Evolutionary conservation across 1,284 basidiomycete species (phyloP).

Genomic region (Pulchroboletus neoregius): DNA sequence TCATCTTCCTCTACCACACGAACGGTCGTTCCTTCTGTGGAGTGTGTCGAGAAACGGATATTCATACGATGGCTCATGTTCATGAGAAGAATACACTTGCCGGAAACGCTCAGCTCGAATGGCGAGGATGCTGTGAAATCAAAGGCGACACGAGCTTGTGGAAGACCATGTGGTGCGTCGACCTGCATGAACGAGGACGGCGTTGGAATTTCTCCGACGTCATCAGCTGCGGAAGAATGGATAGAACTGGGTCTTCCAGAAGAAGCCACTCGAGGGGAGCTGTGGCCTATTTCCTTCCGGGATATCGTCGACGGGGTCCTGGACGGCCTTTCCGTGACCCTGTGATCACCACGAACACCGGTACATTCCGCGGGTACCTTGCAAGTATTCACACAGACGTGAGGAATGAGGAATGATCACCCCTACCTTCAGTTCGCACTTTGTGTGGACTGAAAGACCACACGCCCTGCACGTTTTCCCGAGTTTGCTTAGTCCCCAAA

Average conservation of each 20-base stretch:
- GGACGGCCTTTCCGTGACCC: constrained; percentile 23
- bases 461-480: constrained; percentile 81
- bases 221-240: constrained; percentile 16
- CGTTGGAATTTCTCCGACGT: constrained; percentile 38
- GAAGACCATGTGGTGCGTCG: constrained; percentile 35
- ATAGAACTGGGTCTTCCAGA: constrained; percentile 8
- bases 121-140: constrained; percentile 69
- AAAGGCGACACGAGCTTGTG: constrained; percentile 61
- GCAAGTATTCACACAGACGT: constrained; percentile 9
- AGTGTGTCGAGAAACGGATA: constrained; percentile 15
- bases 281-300: constrained; percentile 26
- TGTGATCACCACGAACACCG: constrained; percentile 28
- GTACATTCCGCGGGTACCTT: constrained; percentile 75
- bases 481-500: constrained; percentile 83
- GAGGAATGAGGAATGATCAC: constrained; percentile 4
- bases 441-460: constrained; percentile 74
- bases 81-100: constrained; percentile 37
- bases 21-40: constrained; percentile 56
- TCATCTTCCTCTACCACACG: constrained; percentile 71
- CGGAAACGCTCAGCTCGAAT: constrained; percentile 66
- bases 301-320: constrained; percentile 34
- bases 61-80: constrained; percentile 7
- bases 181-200: constrained; percentile 53
- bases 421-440: constrained; percentile 77
- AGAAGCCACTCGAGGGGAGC: constrained; percentile 9